phyloP scores from a whole-genome alignment of 2,329 filamentous ascomycete genomes.

The Xylariaceae sp. region DNA sequence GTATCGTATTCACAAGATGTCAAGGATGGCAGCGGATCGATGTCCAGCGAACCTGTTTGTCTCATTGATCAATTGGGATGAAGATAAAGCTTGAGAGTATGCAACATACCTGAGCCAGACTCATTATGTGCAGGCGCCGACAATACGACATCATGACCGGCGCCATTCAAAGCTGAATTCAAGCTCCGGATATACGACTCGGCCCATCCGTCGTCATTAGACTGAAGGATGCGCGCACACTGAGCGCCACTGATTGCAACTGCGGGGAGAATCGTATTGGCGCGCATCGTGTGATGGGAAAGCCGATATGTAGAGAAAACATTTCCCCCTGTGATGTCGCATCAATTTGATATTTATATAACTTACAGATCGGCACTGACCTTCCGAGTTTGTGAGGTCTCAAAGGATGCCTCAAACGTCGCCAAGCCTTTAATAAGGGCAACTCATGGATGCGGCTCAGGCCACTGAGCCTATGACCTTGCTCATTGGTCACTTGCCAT shows the following conservation, averaged over 20 bases:
- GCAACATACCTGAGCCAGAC: slow-evolving; percentile 55
- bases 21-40: slow-evolving; percentile 43
- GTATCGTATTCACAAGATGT: slow-evolving; percentile 57
- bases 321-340: too few species aligned
- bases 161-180: slow-evolving; percentile 50
- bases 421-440: too few species aligned
- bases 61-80: slow-evolving; percentile 7
- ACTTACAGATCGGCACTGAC: too few species aligned
- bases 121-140: slow-evolving; percentile 64
- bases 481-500: too few species aligned
- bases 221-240: slow-evolving; percentile 54
- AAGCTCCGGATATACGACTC: slow-evolving; percentile 62
- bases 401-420: too few species aligned
- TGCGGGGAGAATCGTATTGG: slow-evolving; percentile 12
- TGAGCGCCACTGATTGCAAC: slow-evolving; percentile 18
- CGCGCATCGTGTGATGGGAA: slow-evolving; percentile 16
- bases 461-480: too few species aligned
- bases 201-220: slow-evolving; percentile 73
- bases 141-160: slow-evolving; percentile 59
- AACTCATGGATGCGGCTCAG: too few species aligned
- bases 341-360: too few species aligned
- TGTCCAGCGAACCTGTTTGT: slow-evolving; percentile 47
- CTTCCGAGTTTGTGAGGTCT: too few species aligned
- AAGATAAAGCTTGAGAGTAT: background rate
- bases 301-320: too few species aligned